Conservation (phyloP, 169 alveolate genomes). For the Plasmodium coatneyi region DNA sequence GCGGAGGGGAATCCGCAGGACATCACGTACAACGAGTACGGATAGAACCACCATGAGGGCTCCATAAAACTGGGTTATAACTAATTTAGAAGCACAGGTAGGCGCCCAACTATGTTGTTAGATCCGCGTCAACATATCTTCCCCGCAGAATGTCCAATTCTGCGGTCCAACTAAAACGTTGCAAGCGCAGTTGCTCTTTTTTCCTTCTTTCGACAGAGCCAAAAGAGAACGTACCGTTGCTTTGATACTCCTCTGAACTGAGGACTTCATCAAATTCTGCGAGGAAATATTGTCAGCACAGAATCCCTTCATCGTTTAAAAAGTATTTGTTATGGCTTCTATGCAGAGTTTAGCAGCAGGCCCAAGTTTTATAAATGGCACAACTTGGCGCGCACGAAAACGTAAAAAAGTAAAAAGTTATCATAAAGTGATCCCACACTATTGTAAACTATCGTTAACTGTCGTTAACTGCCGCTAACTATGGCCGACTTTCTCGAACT, state of each 20-base stretch:
- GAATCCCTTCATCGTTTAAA: slow-evolving; percentile 74
- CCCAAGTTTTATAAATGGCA: neutral
- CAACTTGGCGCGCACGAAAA: neutral
- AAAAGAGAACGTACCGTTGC: slow-evolving; percentile 77
- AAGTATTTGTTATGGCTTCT: neutral
- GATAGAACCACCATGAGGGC: neutral
- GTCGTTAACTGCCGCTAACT: neutral
- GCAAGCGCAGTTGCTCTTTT: neutral
- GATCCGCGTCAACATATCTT: neutral
- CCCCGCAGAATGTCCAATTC: neutral
- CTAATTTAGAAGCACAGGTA: neutral
- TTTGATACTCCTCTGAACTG: slow-evolving; percentile 89
- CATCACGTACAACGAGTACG: neutral
- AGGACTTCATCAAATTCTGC: slow-evolving; percentile 89
- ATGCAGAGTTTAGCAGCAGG: neutral
- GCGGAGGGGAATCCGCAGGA: neutral
- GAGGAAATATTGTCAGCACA: slow-evolving; percentile 86
- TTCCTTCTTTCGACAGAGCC: neutral
- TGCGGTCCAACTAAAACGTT: neutral
- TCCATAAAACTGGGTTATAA: neutral
- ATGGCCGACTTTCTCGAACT: neutral
- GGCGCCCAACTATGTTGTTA: neutral
- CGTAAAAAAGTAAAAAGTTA: neutral
- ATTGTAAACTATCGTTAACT: neutral
- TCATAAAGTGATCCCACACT: neutral